Evolutionary conservation across 2,329 filamentous ascomycete genomes (phyloP), one percentile per base, ranked within the genome.

Genomic region (Ramichloridium luteum): DNA sequence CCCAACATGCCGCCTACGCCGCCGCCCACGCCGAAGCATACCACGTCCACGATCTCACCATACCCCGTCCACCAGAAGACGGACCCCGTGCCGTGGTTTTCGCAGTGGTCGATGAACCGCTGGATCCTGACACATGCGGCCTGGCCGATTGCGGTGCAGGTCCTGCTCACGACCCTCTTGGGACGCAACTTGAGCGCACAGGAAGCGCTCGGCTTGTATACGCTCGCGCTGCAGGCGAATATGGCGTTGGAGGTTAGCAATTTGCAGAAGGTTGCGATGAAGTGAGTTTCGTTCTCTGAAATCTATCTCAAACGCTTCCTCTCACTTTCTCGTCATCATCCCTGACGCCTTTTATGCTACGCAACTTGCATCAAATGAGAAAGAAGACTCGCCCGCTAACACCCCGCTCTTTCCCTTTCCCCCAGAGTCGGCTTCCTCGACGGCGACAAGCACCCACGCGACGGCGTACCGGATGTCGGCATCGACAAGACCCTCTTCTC

Each of bases 11-110:
- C n/a, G n/a, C n/a, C n/a, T n/a, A n/a, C n/a, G n/a, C n/a, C n/a
- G n/a, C n/a, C n/a, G n/a, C n/a, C n/a, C n/a, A n/a, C n/a, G n/a
- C n/a, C n/a, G n/a, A n/a, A n/a, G n/a, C n/a, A n/a, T n/a, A n/a
- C n/a, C n/a, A n/a, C 51, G 82, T 98, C 64, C 80, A 77, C 42
- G 88, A 94, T 64, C 71, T 96, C 51, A 93, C 88, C 38, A 73
- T 81, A 77, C 44, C 94, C 93, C 54, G 74, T 96, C 48, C 86
- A 96, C 56, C 90, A 98, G 65, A 96, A 96, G 78, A 41, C 40
- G 3, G 60, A 63, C 10, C 57, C 57, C 22, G 40, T 62, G 6
- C 60, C 60, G 6, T 52, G 56, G 31, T 33, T 61, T 13, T 44
- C 54, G 0, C 47, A 59, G 16, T 52, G 43, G 43, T 47, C 52